Conservation (phyloP, 2,329 filamentous ascomycete species). For the Magnaporthales sp. region DNA sequence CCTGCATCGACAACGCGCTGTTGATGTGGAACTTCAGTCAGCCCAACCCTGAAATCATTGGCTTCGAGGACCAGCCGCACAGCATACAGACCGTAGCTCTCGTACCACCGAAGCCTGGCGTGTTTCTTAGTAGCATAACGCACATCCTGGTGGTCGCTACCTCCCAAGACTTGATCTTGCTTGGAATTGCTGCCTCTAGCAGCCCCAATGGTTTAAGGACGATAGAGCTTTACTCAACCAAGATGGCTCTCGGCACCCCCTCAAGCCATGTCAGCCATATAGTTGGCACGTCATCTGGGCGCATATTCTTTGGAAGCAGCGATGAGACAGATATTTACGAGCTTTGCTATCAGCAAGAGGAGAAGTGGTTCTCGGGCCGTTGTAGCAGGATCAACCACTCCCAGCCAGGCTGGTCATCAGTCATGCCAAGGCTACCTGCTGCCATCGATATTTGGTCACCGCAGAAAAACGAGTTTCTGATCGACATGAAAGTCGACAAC, state of each 20-base stretch:
- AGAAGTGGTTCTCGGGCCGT: slow-evolving; percentile 88
- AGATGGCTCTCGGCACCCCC: slow-evolving; percentile 70
- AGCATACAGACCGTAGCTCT: slow-evolving; percentile 88
- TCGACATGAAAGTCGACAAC: slow-evolving; percentile 81
- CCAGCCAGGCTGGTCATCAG: slow-evolving; percentile 59
- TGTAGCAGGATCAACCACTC: slow-evolving; percentile 88
- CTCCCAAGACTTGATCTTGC: slow-evolving; percentile 70
- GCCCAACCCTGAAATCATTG: slow-evolving; percentile 82
- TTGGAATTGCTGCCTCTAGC: slow-evolving; percentile 69
- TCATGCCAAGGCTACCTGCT: slow-evolving; percentile 42
- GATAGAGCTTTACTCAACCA: slow-evolving; percentile 79
- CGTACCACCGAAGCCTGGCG: slow-evolving; percentile 72
- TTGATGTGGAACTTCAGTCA: slow-evolving; percentile 98
- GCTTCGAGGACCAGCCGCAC: slow-evolving; percentile 81
- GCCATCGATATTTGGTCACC: slow-evolving; percentile 35
- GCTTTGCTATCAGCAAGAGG: slow-evolving; percentile 92
- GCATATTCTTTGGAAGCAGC: slow-evolving; percentile 85
- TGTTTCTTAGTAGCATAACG: slow-evolving; percentile 80
- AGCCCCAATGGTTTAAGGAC: slow-evolving; percentile 61
- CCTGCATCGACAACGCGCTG: slow-evolving; percentile 88
- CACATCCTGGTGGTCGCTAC: slow-evolving; percentile 88
- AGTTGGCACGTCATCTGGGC: slow-evolving; percentile 71
- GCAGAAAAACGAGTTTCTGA: slow-evolving; percentile 53
- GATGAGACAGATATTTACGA: slow-evolving; percentile 85
- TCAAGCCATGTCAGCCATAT: slow-evolving; percentile 72